Conservation (phyloP, 768 basidiomycete genomes). For the Clavaria fumosa region DNA sequence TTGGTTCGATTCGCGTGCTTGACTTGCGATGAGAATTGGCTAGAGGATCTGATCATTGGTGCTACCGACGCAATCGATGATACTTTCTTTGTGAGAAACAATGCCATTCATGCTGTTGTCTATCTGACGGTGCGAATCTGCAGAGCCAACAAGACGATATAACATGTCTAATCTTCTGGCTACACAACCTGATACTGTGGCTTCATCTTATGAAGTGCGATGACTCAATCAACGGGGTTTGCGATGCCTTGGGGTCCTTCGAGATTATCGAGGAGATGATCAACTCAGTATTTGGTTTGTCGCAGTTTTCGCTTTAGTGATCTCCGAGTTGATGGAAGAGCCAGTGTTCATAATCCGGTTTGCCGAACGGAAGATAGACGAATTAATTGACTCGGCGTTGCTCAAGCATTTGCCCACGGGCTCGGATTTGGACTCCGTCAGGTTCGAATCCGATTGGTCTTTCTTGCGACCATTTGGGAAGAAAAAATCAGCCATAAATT, state of each 20-base stretch:
- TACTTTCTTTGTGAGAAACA: constrained; percentile 66
- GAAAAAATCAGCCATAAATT: constrained; percentile 37
- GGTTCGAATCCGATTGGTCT: constrained; percentile 96
- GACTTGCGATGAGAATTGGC: constrained; percentile 80
- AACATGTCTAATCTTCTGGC: constrained; percentile 82
- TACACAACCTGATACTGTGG: constrained; percentile 83
- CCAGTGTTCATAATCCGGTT: constrained; percentile 93
- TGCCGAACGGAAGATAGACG: constrained; percentile 79
- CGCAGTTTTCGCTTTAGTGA: constrained; percentile 5
- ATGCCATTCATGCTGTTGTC: constrained; percentile 1
- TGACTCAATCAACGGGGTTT: constrained; percentile 58
- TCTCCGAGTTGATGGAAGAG: too few species aligned
- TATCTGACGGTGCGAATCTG: constrained; percentile 8
- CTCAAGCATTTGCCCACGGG: constrained; percentile 73
- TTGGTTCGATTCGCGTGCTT: constrained; percentile 86
- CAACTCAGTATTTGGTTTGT: constrained; percentile 83
- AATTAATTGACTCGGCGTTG: constrained; percentile 65
- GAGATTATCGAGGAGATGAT: constrained; percentile 82
- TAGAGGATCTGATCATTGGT: constrained; percentile 84
- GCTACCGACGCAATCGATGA: constrained; percentile 89
- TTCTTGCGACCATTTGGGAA: constrained; percentile 59
- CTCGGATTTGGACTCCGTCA: constrained; percentile 63
- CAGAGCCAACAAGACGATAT: constrained; percentile 78
- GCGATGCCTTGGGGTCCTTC: constrained; percentile 73
- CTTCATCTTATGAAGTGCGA: constrained; percentile 86